These are phyloP conservation scores for Keqinozyma sinolaborantium DNA, from an alignment of 1,139 yeast species.

Conservation along the genomic window DNA sequence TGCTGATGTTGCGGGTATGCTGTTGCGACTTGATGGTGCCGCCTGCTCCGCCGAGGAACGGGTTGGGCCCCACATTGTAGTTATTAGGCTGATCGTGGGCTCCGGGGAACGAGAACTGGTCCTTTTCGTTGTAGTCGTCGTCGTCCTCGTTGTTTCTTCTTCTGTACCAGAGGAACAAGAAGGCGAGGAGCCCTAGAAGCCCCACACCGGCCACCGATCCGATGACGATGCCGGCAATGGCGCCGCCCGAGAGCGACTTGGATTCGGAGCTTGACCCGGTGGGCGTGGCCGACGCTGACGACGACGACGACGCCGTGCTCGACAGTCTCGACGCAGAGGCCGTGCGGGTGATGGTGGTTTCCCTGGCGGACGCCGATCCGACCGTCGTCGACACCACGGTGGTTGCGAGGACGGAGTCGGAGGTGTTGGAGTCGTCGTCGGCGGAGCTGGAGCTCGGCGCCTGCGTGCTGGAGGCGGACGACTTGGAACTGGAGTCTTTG, in stretches of 20 bases:
- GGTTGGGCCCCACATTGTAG: slow-evolving; percentile 16
- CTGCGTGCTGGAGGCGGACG: slow-evolving; percentile 6
- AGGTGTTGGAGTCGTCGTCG: slow-evolving; percentile 1
- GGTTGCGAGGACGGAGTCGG: slow-evolving; percentile 7
- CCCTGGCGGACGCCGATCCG: slow-evolving; percentile 15
- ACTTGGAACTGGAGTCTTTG: slow-evolving; percentile 8
- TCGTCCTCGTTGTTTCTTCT: slow-evolving; percentile 29
- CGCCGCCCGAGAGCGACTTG: slow-evolving; percentile 50
- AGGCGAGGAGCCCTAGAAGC: slow-evolving; percentile 29
- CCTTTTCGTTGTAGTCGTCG: slow-evolving; percentile 31
- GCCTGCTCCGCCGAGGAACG: slow-evolving; percentile 15
- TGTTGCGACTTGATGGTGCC: slow-evolving; percentile 10
- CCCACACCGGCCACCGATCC: slow-evolving; percentile 57
- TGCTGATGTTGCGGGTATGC: slow-evolving; percentile 12
- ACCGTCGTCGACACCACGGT: slow-evolving; percentile 18
- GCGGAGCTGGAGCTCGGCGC: slow-evolving; percentile 7
- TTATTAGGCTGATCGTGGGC: slow-evolving; percentile 17
- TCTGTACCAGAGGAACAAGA: slow-evolving; percentile 44
- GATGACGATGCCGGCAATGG: slow-evolving; percentile 70
- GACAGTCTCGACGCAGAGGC: slow-evolving; percentile 11
- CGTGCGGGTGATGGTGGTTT: slow-evolving; percentile 20
- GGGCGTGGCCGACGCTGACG: slow-evolving; percentile 5
- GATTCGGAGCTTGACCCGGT: slow-evolving; percentile 5
- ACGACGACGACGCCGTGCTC: slow-evolving; percentile 4
- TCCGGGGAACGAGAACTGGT: slow-evolving; percentile 30